Percentiles rank a stretch among this genome's conserved stretches.
phyloP scores from a whole-genome alignment of 2,329 filamentous ascomycete genomes.

The Chrysoporthe deuterocubensis region DNA sequence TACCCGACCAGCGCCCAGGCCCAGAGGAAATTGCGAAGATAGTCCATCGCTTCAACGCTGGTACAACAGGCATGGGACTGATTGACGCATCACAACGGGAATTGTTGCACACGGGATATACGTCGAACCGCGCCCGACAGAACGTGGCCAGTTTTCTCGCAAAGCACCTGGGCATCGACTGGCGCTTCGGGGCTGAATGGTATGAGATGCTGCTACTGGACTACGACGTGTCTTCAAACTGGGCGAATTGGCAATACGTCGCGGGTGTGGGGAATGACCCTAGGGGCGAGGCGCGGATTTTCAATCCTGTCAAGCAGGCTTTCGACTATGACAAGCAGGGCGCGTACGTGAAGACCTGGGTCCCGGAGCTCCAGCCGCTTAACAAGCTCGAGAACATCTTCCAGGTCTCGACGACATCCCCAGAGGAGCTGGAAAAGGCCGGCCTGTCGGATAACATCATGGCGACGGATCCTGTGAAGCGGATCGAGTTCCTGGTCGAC shows the following conservation, averaged over 20 bases:
- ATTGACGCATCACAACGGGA: slow-evolving; percentile 81
- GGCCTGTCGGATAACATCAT: slow-evolving; percentile 64
- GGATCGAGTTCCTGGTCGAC: slow-evolving; percentile 66
- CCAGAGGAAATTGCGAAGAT: slow-evolving; percentile 51
- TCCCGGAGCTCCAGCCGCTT: slow-evolving; percentile 66
- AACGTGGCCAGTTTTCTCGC: slow-evolving; percentile 77
- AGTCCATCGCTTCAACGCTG: slow-evolving; percentile 64
- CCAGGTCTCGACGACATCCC: slow-evolving; percentile 69
- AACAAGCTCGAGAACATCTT: slow-evolving; percentile 63
- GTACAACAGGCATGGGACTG: slow-evolving; percentile 74
- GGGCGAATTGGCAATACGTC: slow-evolving; percentile 84
- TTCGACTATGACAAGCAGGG: slow-evolving; percentile 76
- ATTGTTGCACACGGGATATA: slow-evolving; percentile 75
- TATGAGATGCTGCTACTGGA: slow-evolving; percentile 77
- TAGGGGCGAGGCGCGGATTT: slow-evolving; percentile 70
- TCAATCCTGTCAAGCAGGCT: slow-evolving; percentile 82
- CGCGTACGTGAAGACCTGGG: slow-evolving; percentile 73
- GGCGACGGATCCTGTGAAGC: slow-evolving; percentile 69
- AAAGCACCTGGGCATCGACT: slow-evolving; percentile 76
- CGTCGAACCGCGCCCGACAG: slow-evolving; percentile 75
- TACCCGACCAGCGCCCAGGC: slow-evolving; percentile 42
- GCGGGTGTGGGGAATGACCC: slow-evolving; percentile 82
- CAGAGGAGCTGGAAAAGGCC: slow-evolving; percentile 59
- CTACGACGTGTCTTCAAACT: slow-evolving; percentile 77
- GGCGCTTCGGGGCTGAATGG: slow-evolving; percentile 82